Conservation (phyloP, 768 basidiomycete species). For the Pisolithus orientalis region DNA sequence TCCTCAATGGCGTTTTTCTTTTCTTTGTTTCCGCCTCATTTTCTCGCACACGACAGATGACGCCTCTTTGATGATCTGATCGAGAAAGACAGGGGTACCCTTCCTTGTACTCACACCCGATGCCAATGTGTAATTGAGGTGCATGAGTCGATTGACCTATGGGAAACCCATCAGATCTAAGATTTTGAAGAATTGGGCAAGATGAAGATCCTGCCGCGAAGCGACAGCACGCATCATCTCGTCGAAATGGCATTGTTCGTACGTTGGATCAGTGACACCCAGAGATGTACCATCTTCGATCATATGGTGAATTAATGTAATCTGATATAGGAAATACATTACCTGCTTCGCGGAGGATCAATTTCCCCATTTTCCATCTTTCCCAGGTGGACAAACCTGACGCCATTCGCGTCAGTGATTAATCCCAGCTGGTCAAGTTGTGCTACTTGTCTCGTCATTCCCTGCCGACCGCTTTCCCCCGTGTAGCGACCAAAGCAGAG, state of each 20-base stretch:
- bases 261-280: constrained; percentile 45
- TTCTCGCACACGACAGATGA: constrained; percentile 89
- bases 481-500: constrained; percentile 88
- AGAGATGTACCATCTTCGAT: constrained; percentile 71
- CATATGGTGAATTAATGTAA: neutral
- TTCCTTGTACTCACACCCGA: constrained; percentile 92
- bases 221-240: constrained; percentile 91
- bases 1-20: constrained; percentile 88
- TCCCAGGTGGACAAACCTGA: constrained; percentile 81
- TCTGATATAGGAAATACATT: constrained; percentile 10
- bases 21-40: constrained; percentile 83
- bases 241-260: constrained; percentile 90
- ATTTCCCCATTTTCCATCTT: constrained; percentile 84
- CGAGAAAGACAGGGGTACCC: constrained; percentile 92
- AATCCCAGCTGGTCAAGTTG: constrained; percentile 66
- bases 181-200: constrained; percentile 51
- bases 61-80: constrained; percentile 88
- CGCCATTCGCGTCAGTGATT: constrained; percentile 71
- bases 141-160: constrained; percentile 77
- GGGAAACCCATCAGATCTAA: constrained; percentile 84
- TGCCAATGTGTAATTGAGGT: constrained; percentile 88
- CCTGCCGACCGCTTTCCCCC: constrained; percentile 79
- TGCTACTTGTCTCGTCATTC: constrained; percentile 64
- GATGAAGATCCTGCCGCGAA: constrained; percentile 79
- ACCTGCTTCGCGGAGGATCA: constrained; percentile 84